phyloP scores from a whole-genome alignment of 768 basidiomycete species.

The Russula foetens region DNA sequence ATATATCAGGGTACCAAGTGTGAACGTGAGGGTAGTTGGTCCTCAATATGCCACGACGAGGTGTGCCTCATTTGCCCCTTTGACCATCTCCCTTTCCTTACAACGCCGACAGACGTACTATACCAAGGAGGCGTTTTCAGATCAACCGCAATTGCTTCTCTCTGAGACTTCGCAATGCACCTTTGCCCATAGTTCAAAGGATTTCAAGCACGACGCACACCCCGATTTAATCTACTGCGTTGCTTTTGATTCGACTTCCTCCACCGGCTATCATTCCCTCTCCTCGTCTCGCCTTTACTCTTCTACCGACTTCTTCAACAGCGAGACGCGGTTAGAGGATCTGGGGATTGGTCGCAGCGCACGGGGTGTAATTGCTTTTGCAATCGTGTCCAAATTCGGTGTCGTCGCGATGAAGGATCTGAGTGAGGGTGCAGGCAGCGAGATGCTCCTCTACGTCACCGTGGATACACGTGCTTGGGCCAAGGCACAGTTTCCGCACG shows the following conservation, averaged over 20 bases:
- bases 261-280: slow-evolving; percentile 36
- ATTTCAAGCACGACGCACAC: slow-evolving; percentile 74
- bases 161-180: slow-evolving; percentile 69
- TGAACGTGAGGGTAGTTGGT: slow-evolving; percentile 41
- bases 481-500: slow-evolving; percentile 88
- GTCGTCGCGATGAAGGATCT: slow-evolving; percentile 83
- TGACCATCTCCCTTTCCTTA: not conserved
- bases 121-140: slow-evolving; percentile 76
- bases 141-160: slow-evolving; percentile 50
- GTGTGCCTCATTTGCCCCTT: slow-evolving; percentile 31
- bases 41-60: slow-evolving; percentile 59
- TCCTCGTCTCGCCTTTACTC: slow-evolving; percentile 70
- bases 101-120: slow-evolving; percentile 63
- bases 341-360: slow-evolving; percentile 82
- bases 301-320: slow-evolving; percentile 76
- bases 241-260: slow-evolving; percentile 60
- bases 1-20: slow-evolving; percentile 74
- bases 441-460: slow-evolving; percentile 82
- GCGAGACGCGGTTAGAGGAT: slow-evolving; percentile 61
- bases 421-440: slow-evolving; percentile 43
- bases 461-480: slow-evolving; percentile 82
- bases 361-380: slow-evolving; percentile 85
- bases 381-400: slow-evolving; percentile 87
- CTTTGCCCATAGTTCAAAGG: slow-evolving; percentile 81
- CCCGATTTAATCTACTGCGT: slow-evolving; percentile 82